A percentile compares a stretch with the other conserved stretches of the same genome.
Evolutionary conservation across 257 asterid species (phyloP).

Genomic region (Solanum chmielewskii): DNA sequence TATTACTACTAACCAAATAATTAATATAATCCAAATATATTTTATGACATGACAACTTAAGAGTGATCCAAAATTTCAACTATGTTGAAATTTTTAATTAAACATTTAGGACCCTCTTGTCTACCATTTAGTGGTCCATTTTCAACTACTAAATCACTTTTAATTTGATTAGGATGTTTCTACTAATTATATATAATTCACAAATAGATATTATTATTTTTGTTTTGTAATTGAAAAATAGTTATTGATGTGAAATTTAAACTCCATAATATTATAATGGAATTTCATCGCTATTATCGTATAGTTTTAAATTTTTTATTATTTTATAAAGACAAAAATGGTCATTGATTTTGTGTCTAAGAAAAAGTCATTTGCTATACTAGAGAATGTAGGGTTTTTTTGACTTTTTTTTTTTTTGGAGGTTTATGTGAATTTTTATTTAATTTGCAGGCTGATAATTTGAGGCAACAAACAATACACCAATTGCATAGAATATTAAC

Average conservation of each 20-base stretch:
- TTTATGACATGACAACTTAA: neutral
- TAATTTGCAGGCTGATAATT: conserved; percentile 67
- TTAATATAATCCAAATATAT: conserved; percentile 6
- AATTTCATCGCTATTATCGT: neutral
- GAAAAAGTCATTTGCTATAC: neutral
- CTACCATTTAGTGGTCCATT: neutral
- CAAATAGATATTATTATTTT: neutral
- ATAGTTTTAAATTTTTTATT: neutral
- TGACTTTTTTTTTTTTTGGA: too few relatives aligned
- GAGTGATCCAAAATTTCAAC: neutral
- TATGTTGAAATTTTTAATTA: neutral
- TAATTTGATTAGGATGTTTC: neutral
- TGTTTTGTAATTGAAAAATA: neutral
- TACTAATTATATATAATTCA: neutral
- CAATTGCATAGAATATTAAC: conserved; percentile 66
- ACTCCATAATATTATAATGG: neutral
- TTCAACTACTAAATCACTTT: neutral
- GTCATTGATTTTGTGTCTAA: too few relatives aligned
- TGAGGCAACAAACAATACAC: conserved; percentile 85
- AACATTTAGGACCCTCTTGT: neutral
- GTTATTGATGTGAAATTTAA: neutral
- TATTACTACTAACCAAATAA: neutral
- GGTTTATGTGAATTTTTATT: neutral
- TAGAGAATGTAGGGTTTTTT: neutral
- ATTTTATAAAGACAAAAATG: neutral